Evolutionary conservation across 495 filamentous ascomycete genomes (phyloP).

Genomic region (Tuber aestivum): DNA sequence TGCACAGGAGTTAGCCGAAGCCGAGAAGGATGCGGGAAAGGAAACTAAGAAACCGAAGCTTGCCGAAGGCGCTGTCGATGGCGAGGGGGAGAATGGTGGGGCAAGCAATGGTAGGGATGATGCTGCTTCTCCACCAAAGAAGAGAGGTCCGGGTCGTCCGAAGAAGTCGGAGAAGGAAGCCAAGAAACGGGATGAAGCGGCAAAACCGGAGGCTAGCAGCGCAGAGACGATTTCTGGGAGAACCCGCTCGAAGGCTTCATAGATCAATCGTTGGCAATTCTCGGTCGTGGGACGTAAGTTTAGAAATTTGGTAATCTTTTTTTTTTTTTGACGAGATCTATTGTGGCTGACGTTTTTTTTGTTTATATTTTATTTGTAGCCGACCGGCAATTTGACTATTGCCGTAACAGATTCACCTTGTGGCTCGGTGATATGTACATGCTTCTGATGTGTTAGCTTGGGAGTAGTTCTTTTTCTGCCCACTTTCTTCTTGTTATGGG

Average conservation of each 20-base stretch:
- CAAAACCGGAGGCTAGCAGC: slow-evolving; percentile 30
- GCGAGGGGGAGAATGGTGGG: slow-evolving; percentile 35
- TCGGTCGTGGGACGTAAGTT: not conserved
- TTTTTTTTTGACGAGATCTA: not conserved
- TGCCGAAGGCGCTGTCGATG: slow-evolving; percentile 26
- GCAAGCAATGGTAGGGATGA: slow-evolving; percentile 27
- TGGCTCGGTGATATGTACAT: slow-evolving; percentile 3
- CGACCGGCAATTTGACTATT: not conserved
- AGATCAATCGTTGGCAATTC: not conserved
- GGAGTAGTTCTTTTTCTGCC: not conserved
- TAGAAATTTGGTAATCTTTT: not conserved
- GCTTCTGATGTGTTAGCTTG: not conserved
- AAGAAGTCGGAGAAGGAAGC: slow-evolving; percentile 43
- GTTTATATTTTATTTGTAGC: not conserved
- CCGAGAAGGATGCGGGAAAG: slow-evolving; percentile 45
- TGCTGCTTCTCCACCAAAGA: slow-evolving; percentile 33
- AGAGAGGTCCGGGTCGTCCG: slow-evolving; percentile 48
- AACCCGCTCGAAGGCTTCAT: slow-evolving; percentile 35
- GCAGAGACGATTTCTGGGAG: slow-evolving; percentile 36
- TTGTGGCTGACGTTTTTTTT: not conserved
- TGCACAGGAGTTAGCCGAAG: slow-evolving; percentile 30
- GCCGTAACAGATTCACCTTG: not conserved
- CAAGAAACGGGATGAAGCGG: slow-evolving; percentile 34
- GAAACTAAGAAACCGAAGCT: slow-evolving; percentile 44
- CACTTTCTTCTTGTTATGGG: not conserved